Conservation (phyloP, 2,329 filamentous ascomycete genomes). For the Helotiales sp. region DNA sequence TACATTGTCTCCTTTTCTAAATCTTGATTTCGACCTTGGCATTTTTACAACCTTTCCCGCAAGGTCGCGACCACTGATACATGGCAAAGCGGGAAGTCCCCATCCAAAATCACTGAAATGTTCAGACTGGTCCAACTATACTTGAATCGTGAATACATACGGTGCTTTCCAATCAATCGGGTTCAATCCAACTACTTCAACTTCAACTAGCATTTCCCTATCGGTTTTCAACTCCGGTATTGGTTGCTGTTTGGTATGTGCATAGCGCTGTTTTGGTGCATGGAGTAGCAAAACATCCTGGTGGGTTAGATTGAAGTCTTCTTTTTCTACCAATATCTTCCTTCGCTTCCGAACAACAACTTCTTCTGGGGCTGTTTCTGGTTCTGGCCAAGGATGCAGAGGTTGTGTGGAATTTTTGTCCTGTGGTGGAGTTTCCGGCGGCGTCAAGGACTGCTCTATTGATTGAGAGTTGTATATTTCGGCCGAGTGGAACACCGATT, state of each 20-base stretch:
- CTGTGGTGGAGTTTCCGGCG: slow-evolving; percentile 32
- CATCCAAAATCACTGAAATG: slow-evolving; percentile 51
- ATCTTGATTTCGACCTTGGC: slow-evolving; percentile 49
- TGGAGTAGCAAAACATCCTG: slow-evolving; percentile 58
- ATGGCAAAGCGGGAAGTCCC: slow-evolving; percentile 40
- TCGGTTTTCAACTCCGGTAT: slow-evolving; percentile 59
- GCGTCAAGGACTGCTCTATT: slow-evolving; percentile 30
- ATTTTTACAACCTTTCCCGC: slow-evolving; percentile 65
- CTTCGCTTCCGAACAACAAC: slow-evolving; percentile 13
- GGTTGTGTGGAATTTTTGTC: slow-evolving; percentile 19
- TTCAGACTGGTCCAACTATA: slow-evolving; percentile 63
- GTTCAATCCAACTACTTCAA: slow-evolving; percentile 67
- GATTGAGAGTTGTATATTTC: slow-evolving; percentile 31
- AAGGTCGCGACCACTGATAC: slow-evolving; percentile 55
- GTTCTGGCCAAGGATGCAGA: slow-evolving; percentile 36
- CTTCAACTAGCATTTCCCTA: slow-evolving; percentile 64
- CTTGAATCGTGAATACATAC: slow-evolving; percentile 76
- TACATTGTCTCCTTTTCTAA: slow-evolving; percentile 61
- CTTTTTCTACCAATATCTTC: slow-evolving; percentile 4
- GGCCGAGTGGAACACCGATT: background rate
- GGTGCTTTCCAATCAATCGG: slow-evolving; percentile 83
- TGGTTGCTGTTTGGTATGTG: slow-evolving; percentile 49
- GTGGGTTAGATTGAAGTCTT: slow-evolving; percentile 21
- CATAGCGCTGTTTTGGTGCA: slow-evolving; percentile 55
- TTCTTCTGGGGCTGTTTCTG: slow-evolving; percentile 31